These are phyloP conservation scores for Debaryomyces tyrocola DNA, from an alignment of 805 yeast species.

Conservation along the genomic window DNA sequence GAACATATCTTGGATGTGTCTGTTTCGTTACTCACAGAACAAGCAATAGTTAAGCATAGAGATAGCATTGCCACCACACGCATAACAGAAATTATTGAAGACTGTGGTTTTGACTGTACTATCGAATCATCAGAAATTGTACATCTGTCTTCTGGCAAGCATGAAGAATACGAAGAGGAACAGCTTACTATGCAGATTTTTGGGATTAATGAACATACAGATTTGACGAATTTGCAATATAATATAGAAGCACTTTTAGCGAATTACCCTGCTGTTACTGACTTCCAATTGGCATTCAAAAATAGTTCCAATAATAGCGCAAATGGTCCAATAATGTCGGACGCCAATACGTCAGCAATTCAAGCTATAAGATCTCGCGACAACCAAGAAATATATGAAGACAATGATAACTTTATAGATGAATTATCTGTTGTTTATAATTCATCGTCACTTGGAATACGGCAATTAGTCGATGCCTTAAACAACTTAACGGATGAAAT, in stretches of 20 bases:
- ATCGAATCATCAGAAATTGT: constrained; percentile 1
- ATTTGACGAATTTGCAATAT: constrained; percentile 30
- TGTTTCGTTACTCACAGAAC: constrained; percentile 76
- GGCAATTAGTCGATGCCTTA: constrained; percentile 53
- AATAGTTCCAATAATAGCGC: constrained; percentile 2
- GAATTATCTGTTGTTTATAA: constrained; percentile 49
- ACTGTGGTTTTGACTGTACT: constrained; percentile 44
- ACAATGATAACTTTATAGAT: constrained; percentile 22
- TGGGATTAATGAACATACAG: constrained; percentile 30
- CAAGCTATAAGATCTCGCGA: constrained; percentile 16
- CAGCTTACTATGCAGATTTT: constrained; percentile 29
- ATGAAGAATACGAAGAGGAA: constrained; percentile 22
- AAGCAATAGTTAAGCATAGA: constrained; percentile 58
- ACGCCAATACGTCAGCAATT: constrained; percentile 13
- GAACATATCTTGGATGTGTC: constrained; percentile 54
- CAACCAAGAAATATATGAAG: constrained; percentile 10
- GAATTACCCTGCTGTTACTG: constrained; percentile 28
- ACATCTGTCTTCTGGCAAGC: neutral
- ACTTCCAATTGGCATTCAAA: constrained; percentile 24
- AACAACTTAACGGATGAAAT: constrained; percentile 52
- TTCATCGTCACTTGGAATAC: constrained; percentile 54
- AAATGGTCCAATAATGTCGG: constrained; percentile 9
- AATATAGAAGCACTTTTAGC: constrained; percentile 41
- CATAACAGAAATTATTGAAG: constrained; percentile 61
- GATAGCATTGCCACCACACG: constrained; percentile 27